Conservation (phyloP, 306 rosid species). For the Alnus glutinosa region DNA sequence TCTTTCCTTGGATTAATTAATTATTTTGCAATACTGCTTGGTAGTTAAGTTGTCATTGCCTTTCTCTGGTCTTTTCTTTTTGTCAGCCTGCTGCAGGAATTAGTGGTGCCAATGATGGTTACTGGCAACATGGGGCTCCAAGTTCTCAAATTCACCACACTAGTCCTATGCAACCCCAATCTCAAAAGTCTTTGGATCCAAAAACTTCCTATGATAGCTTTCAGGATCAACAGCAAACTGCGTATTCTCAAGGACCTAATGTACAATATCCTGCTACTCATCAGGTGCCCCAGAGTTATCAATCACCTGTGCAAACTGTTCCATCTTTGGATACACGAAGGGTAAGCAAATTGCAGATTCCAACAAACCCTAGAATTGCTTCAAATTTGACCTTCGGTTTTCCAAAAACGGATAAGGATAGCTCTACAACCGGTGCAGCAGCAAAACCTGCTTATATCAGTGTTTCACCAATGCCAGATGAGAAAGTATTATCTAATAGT, state of each 20-base stretch:
- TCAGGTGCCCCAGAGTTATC: constrained; percentile 53
- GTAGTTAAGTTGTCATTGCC: constrained; percentile 33
- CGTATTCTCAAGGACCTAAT: constrained; percentile 56
- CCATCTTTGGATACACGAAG: constrained; percentile 66
- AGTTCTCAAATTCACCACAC: constrained; percentile 68
- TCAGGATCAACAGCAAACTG: constrained; percentile 79
- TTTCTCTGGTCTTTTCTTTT: constrained; percentile 44
- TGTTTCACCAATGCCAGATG: constrained; percentile 72
- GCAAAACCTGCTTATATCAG: constrained; percentile 84
- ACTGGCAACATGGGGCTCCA: constrained; percentile 83
- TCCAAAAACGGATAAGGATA: constrained; percentile 70
- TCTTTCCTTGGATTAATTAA: constrained; percentile 28
- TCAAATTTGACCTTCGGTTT: constrained; percentile 65
- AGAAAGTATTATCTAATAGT: constrained; percentile 53
- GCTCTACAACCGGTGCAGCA: constrained; percentile 41
- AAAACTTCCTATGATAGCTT: constrained; percentile 83
- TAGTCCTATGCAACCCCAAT: constrained; percentile 70
- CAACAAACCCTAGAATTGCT: constrained; percentile 94
- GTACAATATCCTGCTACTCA: constrained; percentile 62
- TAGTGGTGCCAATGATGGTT: constrained; percentile 80
- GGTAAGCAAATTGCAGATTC: constrained; percentile 84
- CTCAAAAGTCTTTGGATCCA: constrained; percentile 82
- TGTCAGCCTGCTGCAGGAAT: constrained; percentile 82
- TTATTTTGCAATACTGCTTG: constrained; percentile 25
- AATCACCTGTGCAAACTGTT: constrained; percentile 51